Base-by-base conservation (phyloP, 495 filamentous ascomycete genomes). In the Penicillium ucsense region DNA sequence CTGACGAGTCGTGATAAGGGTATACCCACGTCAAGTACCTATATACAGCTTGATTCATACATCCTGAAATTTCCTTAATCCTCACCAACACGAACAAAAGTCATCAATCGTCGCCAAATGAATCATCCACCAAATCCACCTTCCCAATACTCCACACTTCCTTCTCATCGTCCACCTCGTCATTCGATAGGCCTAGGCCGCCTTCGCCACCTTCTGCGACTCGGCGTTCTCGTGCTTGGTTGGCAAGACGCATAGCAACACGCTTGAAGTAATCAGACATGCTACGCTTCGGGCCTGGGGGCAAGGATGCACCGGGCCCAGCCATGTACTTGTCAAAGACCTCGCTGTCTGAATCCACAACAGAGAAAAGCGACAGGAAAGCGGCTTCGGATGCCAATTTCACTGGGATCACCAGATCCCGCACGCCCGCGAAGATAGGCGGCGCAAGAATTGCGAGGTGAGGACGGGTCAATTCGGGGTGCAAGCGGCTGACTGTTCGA, bases 211-310 rank as follows among this genome's bases (percentile, higher is more conserved):
- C 89, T 62, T 94, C 88, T 6, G 94, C 94, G 55, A 94, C 87
- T 58, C 76, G 85, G 56, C 90, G 75, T 63, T 97, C 92, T 51
- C 88, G 75, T 1, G 88, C 87, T 62, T 95, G 92, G 45, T 67
- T 78, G 2, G 82, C 90, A 12, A 97, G 66, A 55, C 89, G 76
- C 47, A 94, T 64, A 9, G 86, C 87, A 38, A 97, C 83, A 10
- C 94, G 76, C 74, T 95, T 95, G 70, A 97, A 97, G 68, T 98
- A 98, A 57, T 98, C 92, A 38, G 83, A 79, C 87, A 97, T 96
- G 61, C 86, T 90, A 47, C 92, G 71, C 76, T 94, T 94, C 31
- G 77, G 78, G 6, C 76, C 82, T 0, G 85, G 71, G 3, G 78
- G 70, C 33, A 95, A 64, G 1, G 78, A 80, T 43, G 70, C 55